Evolutionary conservation across 805 yeast genomes (phyloP), one percentile per base, ranked within the genome.

Genomic region (Kluyveromyces aestuarii): DNA sequence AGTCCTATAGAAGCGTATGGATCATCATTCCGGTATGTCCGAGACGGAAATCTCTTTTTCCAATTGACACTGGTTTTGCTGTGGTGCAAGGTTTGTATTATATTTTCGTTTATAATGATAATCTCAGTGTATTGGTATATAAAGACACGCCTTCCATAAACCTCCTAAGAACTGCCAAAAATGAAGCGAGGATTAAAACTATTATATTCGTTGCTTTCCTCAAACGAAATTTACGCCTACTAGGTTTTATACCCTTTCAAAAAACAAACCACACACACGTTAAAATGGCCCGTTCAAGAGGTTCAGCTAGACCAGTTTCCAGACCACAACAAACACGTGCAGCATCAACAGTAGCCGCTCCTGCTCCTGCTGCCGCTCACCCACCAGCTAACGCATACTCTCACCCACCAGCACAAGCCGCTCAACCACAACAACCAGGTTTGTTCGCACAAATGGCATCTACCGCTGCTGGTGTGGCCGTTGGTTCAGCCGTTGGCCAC

Each of bases 401-500:
- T 55, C 77, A 78, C 62, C 52, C 52, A 18, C 53, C 66, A 37
- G 71, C 76, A 42, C 75, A 75, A 53, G 74, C 73, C 50, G 72
- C 76, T 47, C 83, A 74, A 63, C 77, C 79, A 39, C 63, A 61
- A 58, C 79, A 76, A 60, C 97, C 97, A 44, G 97, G 98, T 61
- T 61, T 91, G 66, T 90, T 91, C 62, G 86, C 91, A 51, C 95
- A 93, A 72, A 93, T 93, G 99, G 98, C 98, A 38, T 76, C 95
- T 44, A 93, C 99, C 44, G 99, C 99, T 48, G 99, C 98, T 45
- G 99, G 99, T 82, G 99, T 93, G 41, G 99, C 98, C 48, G 97
- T 93, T 49, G 99, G 99, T 61, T 87, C 96, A 46, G 84, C 98
- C 52, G 82, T 91, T 48, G 99, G 99, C 53, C 99, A 93, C 76